Evolutionary conservation across 1,139 yeast genomes (phyloP), one percentile per base, ranked within the genome.

Genomic region (Schwanniomyces etchellsii): DNA sequence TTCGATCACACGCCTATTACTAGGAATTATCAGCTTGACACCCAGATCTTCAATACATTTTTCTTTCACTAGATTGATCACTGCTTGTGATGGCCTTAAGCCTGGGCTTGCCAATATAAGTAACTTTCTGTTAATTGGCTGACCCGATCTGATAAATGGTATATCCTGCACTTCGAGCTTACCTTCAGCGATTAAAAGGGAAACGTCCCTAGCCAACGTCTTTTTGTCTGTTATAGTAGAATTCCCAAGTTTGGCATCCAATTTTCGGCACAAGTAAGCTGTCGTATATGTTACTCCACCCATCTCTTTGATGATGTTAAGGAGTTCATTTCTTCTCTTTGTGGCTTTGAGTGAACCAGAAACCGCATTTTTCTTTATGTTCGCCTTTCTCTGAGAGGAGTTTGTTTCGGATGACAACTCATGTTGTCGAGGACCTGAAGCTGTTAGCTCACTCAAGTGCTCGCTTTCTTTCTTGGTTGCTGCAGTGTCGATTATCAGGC

Each of bases 141-240:
- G 56, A 2, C 66, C 70, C 5, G 57, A 48, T 31, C 55, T 43
- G n/a, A 41, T 36, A 24, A 60, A 43, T 2, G 44, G 37, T 4
- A 64, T 46, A 27, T 52, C 52, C 29, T 52, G 50, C 5, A 55
- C 47, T 30, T 59, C 63, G 13, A 66, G 30, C 3, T 46, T 48
- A 2, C 50, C 48, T 30, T 37, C 39, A 5, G 43, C 38, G 2
- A 53, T 50, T 14, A 60, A 39, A 10, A 42, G 33, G 2, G 55
- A 46, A 1, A 70, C 60, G 43, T 74, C 80, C 28, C 74, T 55
- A 2, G 60, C 58, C 5, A 73, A 35, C 0, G 81, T 74, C 35
- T 65, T 66, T 33, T 58, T 54, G 43, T 74, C 81, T 2, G 75
- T 65, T 1, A 43, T 35, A 9, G 74, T 67, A 2, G 53, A 45